Evolutionary conservation across 2,329 filamentous ascomycete species (phyloP), one percentile per base, ranked within the genome.

Genomic region (Plectosphaerella cucumerina): DNA sequence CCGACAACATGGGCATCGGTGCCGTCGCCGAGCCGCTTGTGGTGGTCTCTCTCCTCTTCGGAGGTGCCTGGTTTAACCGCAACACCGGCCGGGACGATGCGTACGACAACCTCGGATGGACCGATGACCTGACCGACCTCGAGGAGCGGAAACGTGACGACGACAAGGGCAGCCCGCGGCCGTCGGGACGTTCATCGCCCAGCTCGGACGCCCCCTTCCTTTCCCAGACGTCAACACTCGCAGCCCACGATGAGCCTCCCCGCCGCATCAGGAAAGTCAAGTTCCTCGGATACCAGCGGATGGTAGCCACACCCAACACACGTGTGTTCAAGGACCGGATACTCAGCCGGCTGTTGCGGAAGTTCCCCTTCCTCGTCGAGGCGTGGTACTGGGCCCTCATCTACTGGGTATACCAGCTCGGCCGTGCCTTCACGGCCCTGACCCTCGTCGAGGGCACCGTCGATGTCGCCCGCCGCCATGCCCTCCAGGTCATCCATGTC

Each of bases 331-430:
- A 77, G 56, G 75, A 80, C 54, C 77, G 80, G 44, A 67, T 85
- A 12, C 70, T 87, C 47, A 87, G 83, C 62, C 75, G 85, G 5
- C 58, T 90, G 34, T 74, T 90, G 14, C 75, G 75, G 51, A 85
- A 81, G 61, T 82, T 88, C 57, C 87, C 87, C 0, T 90, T 90
- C 62, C 65, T 90, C 23, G 83, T 84, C 1, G 87, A 90, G 66
- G 85, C 81, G 39, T 90, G 86, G 85, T 90, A 90, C 60, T 88
- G 85, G 85, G 74, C 78, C 42, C 63, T 76, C 6, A 76, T 78
- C 2, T 90, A 90, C 70, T 90, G 86, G 85, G 86, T 89, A 72
- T 90, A 90, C 64, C 87, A 90, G 66, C 69, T 90, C 12, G 86
- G 85, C 21, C 83, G 87, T 50, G 87, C 86, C 20, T 83, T 89